Evolutionary conservation across 2,329 filamentous ascomycete genomes (phyloP).

Genomic region (Pseudopyricularia cyperi): DNA sequence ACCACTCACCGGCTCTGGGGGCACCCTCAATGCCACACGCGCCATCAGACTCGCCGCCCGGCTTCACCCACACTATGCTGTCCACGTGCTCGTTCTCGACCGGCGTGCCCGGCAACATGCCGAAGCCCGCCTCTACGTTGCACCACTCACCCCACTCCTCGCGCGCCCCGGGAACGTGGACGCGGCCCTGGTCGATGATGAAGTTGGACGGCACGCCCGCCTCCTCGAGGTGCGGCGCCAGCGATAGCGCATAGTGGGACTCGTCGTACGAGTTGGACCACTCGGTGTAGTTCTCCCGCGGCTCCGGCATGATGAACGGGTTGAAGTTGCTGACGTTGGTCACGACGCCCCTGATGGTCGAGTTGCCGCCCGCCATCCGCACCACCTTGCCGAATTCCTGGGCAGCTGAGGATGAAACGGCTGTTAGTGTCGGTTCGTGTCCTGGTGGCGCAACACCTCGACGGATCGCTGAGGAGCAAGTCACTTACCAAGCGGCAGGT

Average conservation of each 20-base stretch:
- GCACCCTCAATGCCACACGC: slow-evolving; percentile 22
- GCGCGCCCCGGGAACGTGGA: slow-evolving; percentile 21
- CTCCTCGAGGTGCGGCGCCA: slow-evolving; percentile 22
- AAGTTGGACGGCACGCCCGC: slow-evolving; percentile 26
- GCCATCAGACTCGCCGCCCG: slow-evolving; percentile 29
- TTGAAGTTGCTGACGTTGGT: slow-evolving; percentile 21
- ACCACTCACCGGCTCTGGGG: slow-evolving; percentile 25
- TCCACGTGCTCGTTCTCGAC: slow-evolving; percentile 23
- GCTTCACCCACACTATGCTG: slow-evolving; percentile 31
- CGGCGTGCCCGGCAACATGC: slow-evolving; percentile 19
- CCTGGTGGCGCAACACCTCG: too few species aligned
- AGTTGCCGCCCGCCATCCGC: slow-evolving; percentile 13
- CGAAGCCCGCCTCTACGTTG: slow-evolving; percentile 27
- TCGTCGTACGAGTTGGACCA: slow-evolving; percentile 26
- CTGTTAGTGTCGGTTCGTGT: not conserved
- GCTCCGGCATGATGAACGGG: slow-evolving; percentile 20
- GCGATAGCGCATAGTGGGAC: slow-evolving; percentile 23
- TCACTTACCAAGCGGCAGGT: slow-evolving; percentile 13
- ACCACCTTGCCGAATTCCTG: slow-evolving; percentile 25
- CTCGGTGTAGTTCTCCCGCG: slow-evolving; percentile 26
- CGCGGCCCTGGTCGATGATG: slow-evolving; percentile 31
- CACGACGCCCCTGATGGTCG: slow-evolving; percentile 23
- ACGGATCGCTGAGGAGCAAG: not conserved
- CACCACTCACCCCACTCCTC: slow-evolving; percentile 30
- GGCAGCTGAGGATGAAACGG: slow-evolving; percentile 15